Percentiles rank a stretch among this genome's conserved stretches.
phyloP scores from a whole-genome alignment of 495 filamentous ascomycete genomes.

The Hypoxylon intermedium region DNA sequence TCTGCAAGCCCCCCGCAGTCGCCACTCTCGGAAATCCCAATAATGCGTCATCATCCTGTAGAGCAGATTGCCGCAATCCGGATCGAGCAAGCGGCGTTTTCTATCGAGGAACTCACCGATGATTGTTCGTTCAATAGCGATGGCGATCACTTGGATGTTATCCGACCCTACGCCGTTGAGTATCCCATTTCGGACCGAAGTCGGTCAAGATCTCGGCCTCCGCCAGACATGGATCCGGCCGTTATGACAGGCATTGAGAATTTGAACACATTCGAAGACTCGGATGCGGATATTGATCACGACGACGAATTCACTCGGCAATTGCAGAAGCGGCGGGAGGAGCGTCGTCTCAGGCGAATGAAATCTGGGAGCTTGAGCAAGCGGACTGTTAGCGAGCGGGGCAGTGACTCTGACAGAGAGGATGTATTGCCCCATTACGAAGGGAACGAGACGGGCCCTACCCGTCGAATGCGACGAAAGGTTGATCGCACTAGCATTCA shows the following conservation, averaged over 20 bases:
- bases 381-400: constrained; percentile 60
- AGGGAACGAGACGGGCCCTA: constrained; percentile 51
- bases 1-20: too few species aligned
- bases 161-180: constrained; percentile 54
- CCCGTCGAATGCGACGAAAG: constrained; percentile 56
- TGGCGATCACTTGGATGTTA: constrained; percentile 46
- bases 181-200: constrained; percentile 55
- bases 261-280: constrained; percentile 53
- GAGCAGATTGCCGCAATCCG: too few species aligned
- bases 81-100: constrained; percentile 46
- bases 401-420: constrained; percentile 60
- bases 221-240: constrained; percentile 47
- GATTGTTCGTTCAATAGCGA: constrained; percentile 47
- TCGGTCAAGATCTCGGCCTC: constrained; percentile 46
- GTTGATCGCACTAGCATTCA: constrained; percentile 57
- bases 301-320: constrained; percentile 48
- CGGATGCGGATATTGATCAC: constrained; percentile 48
- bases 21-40: too few species aligned
- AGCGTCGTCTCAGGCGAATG: constrained; percentile 54
- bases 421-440: constrained; percentile 55
- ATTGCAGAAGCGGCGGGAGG: constrained; percentile 45
- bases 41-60: too few species aligned
- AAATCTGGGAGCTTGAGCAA: constrained; percentile 62
- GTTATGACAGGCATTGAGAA: constrained; percentile 51
- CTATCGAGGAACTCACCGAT: constrained; percentile 56